A percentile compares a stretch with the other conserved stretches of the same genome.
These are phyloP conservation scores for Juncus effusus DNA, from an alignment of 176 grass and related monocot species.

Conservation along the genomic window DNA sequence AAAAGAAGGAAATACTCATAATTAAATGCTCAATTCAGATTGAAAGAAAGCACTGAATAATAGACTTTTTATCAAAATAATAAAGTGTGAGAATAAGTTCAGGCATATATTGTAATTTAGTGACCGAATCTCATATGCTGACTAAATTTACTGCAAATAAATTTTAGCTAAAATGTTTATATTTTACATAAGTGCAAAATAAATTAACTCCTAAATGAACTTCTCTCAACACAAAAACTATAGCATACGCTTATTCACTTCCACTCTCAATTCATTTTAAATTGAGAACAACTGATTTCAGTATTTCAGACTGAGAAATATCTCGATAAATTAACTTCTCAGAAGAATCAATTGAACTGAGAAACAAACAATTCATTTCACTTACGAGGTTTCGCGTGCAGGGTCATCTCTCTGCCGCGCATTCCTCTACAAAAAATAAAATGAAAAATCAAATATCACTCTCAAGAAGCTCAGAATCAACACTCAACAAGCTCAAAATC, in stretches of 20 bases:
- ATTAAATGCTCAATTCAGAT: not conserved
- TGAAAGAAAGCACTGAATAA: not conserved
- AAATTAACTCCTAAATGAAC: not conserved
- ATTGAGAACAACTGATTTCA: not conserved
- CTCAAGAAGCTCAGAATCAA: not conserved
- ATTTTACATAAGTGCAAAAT: conserved; percentile 2
- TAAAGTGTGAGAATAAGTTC: too few relatives aligned
- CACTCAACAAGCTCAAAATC: not conserved
- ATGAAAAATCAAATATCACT: conserved; percentile 15
- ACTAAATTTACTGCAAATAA: too few relatives aligned
- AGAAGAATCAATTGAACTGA: not conserved
- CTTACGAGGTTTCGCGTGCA: conserved; percentile 62
- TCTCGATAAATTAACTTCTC: not conserved
- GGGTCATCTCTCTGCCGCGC: conserved; percentile 74
- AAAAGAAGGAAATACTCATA: not conserved
- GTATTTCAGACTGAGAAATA: not conserved
- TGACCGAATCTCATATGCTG: too few relatives aligned
- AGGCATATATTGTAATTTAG: too few relatives aligned
- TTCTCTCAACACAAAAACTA: not conserved
- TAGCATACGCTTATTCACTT: not conserved
- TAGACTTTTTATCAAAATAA: too few relatives aligned
- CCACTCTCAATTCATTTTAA: not conserved
- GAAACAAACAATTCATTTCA: conserved; percentile 4
- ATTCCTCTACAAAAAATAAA: conserved; percentile 58
- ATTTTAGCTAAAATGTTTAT: not conserved